Evolutionary conservation across 345 rosid species (phyloP).

Genomic region (Turritis glabra): DNA sequence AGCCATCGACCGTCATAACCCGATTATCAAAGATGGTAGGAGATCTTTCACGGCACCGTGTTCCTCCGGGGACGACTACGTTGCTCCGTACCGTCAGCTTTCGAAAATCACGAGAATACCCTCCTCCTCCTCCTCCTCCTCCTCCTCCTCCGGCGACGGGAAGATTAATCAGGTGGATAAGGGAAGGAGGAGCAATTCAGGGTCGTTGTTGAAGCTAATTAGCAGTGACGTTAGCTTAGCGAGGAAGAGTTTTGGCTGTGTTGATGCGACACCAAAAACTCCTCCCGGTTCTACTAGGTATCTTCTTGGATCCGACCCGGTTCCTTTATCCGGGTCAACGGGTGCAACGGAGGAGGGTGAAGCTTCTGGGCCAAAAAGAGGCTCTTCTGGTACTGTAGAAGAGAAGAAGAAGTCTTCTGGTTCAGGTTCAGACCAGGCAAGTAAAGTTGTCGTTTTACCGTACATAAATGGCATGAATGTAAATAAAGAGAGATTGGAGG

Average conservation of each 20-base stretch:
- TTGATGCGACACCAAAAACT: constrained; percentile 33
- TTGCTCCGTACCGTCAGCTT: constrained; percentile 36
- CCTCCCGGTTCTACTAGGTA: constrained; percentile 76
- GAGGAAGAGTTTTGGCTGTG: constrained; percentile 47
- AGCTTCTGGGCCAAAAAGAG: constrained; percentile 1
- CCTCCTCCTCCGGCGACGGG: constrained; percentile 8
- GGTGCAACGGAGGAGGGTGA: constrained; percentile 35
- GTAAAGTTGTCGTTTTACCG: constrained; percentile 23
- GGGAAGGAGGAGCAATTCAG: constrained; percentile 18
- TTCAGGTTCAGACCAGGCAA: constrained; percentile 39
- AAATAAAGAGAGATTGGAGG: neutral
- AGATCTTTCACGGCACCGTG: constrained; percentile 47
- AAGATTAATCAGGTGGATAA: constrained; percentile 21
- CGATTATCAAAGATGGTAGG: constrained; percentile 66
- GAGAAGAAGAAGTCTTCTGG: constrained; percentile 30
- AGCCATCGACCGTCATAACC: constrained; percentile 72
- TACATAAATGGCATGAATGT: constrained; percentile 31
- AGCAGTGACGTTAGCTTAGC: constrained; percentile 16
- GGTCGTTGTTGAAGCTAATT: constrained; percentile 25
- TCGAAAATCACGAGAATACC: constrained; percentile 29
- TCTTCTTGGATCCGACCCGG: constrained; percentile 53
- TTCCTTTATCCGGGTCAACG: constrained; percentile 41
- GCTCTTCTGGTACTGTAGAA: constrained; percentile 1
- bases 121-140: constrained; percentile 28
- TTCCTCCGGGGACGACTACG: constrained; percentile 31